phyloP scores from a whole-genome alignment of 768 basidiomycete genomes.

The Solioccasus polychromus region DNA sequence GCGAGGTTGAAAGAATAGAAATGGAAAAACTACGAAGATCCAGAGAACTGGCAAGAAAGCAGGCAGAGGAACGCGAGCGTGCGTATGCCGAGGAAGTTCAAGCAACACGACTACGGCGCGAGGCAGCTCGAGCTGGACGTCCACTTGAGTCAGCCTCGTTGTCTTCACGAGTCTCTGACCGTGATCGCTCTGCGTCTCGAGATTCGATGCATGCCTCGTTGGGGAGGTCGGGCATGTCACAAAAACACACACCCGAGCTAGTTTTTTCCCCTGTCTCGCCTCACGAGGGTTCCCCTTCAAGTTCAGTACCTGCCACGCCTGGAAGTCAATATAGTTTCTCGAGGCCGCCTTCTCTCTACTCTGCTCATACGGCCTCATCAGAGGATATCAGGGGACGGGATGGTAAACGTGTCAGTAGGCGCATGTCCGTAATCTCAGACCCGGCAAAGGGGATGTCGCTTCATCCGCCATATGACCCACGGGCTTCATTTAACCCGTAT shows the following conservation, averaged over 20 bases:
- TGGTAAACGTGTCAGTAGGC: conserved; percentile 36
- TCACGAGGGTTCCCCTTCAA: conserved; percentile 47
- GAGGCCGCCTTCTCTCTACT: conserved; percentile 56
- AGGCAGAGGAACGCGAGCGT: conserved; percentile 51
- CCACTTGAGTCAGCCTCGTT: conserved; percentile 21
- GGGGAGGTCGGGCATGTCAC: conserved; percentile 32
- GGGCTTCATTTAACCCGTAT: conserved; percentile 27
- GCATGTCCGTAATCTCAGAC: conserved; percentile 40
- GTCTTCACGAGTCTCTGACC: conserved; percentile 20
- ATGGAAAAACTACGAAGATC: conserved; percentile 53
- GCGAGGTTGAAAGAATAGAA: conserved; percentile 44
- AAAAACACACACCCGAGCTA: conserved; percentile 47
- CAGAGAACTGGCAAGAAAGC: conserved; percentile 28
- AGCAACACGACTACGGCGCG: conserved; percentile 60
- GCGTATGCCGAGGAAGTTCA: conserved; percentile 57
- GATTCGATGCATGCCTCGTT: conserved; percentile 32
- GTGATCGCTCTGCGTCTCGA: conserved; percentile 37
- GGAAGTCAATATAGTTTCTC: conserved; percentile 39
- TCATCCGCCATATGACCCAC: conserved; percentile 27
- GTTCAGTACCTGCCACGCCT: conserved; percentile 43
- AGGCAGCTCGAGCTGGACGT: conserved; percentile 50
- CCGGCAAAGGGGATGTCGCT: conserved; percentile 29
- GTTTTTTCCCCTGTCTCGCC: conserved; percentile 33
- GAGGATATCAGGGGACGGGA: conserved; percentile 49
- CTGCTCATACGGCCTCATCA: conserved; percentile 52